Evolutionary conservation across 345 rosid genomes (phyloP).

Genomic region (Heritiera fomes): DNA sequence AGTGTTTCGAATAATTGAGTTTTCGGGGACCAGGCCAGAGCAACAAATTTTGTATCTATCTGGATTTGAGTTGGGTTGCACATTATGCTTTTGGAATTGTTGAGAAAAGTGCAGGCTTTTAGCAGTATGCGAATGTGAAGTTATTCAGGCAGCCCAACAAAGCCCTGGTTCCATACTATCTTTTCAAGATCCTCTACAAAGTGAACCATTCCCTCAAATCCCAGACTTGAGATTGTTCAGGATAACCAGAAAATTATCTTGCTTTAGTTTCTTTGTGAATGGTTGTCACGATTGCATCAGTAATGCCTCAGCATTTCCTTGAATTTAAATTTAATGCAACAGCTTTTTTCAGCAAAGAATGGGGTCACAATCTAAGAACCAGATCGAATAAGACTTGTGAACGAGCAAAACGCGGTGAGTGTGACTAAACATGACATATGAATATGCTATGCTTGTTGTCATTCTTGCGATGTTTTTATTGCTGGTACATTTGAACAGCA

Average conservation of each 20-base stretch:
- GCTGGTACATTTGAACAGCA: not conserved
- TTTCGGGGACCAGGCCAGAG: slow-evolving; percentile 27
- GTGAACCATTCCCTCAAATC: not conserved
- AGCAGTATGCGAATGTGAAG: slow-evolving; percentile 1
- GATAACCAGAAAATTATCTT: not conserved
- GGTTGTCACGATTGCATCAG: not conserved
- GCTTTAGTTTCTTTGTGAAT: not conserved
- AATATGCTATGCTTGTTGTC: slow-evolving; percentile 11
- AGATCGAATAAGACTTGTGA: slow-evolving; percentile 23
- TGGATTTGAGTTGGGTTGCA: slow-evolving; percentile 13
- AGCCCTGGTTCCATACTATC: not conserved
- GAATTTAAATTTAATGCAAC: not conserved
- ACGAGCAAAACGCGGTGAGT: slow-evolving; percentile 37
- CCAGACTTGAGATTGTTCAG: not conserved
- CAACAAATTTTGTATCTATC: not conserved
- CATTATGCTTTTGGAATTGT: slow-evolving; percentile 11
- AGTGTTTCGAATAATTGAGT: slow-evolving; percentile 23
- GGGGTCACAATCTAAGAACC: not conserved
- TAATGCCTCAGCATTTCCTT: not conserved
- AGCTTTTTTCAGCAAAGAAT: not conserved
- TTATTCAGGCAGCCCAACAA: not conserved
- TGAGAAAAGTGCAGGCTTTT: slow-evolving; percentile 24
- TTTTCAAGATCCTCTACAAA: not conserved
- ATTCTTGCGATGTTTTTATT: not conserved
- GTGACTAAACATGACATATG: slow-evolving; percentile 24